Evolutionary conservation across 257 asterid species (phyloP).

Genomic region (Thymus quinquecostatus): DNA sequence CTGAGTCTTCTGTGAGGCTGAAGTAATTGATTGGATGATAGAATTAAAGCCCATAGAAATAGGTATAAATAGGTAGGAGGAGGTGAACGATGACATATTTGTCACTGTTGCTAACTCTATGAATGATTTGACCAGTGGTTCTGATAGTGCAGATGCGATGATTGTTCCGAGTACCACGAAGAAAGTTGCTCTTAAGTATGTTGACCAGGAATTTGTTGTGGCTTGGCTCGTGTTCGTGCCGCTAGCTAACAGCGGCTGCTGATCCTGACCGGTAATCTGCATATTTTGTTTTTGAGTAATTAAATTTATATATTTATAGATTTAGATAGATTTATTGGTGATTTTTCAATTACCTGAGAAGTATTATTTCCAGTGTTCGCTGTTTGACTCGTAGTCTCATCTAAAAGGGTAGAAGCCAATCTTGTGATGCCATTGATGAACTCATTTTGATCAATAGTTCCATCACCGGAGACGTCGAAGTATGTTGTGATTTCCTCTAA

Average conservation of each 20-base stretch:
- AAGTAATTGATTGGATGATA: conserved; percentile 41
- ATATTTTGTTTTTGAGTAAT: conserved; percentile 1
- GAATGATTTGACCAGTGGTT: conserved; percentile 44
- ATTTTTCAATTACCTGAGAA: conserved; percentile 38
- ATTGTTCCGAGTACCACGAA: conserved; percentile 39
- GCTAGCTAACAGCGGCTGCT: conserved; percentile 35
- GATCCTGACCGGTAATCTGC: conserved; percentile 40
- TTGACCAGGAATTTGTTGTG: conserved; percentile 36
- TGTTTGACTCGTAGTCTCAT: conserved; percentile 27
- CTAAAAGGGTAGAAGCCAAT: conserved; percentile 36
- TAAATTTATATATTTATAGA: neutral
- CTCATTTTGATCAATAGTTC: conserved; percentile 45
- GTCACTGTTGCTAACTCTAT: conserved; percentile 39
- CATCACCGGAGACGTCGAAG: conserved; percentile 53
- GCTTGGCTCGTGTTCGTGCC: conserved; percentile 33
- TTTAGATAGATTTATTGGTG: neutral
- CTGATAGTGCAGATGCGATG: conserved; percentile 34
- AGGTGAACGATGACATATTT: conserved; percentile 45
- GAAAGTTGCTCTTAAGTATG: conserved; percentile 40
- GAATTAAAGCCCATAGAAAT: conserved; percentile 48
- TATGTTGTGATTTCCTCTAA: conserved; percentile 42
- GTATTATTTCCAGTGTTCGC: conserved; percentile 1
- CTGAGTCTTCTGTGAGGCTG: conserved; percentile 46
- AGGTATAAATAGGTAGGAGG: conserved; percentile 53
- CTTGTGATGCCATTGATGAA: conserved; percentile 50